Base-by-base conservation (phyloP, 148 eudicot genomes). In the Camellia lanceoleosa region DNA sequence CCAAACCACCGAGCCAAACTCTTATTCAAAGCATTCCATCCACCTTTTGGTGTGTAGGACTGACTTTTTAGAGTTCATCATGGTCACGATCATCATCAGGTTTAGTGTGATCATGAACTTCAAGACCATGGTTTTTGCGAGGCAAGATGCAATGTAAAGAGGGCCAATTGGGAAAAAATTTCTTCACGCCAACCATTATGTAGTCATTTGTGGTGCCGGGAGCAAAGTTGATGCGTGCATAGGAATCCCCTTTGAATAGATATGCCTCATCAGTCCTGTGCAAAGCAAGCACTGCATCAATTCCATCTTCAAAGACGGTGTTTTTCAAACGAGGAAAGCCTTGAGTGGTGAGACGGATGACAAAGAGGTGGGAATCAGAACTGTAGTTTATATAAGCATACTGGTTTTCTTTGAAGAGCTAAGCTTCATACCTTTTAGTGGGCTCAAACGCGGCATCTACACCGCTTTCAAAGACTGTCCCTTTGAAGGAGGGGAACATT, bases 181-280 rank as follows among this genome's bases (percentile, higher is more conserved):
- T 79, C 20, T 54, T 51, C 19, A 79, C 68, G 11, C 81, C 38
- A 30, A 30, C 76, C 3, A 68, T 42, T 41, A 71, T 47, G 7
- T 7, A 30, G n/a, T 60, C 81, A 14, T 58, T 44, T 8, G 56
- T n/a, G 10, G 30, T 5, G 1, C 68, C 75, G 0, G 81, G 81
- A 46, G 68, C 51, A 79, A 79, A 56, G 12, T 70, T 71, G 58
- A 79, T 14, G 47, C 5, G 76, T 60, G 14, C 68, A 19, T 79
- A 79, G 23, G 20, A 52, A 42, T 79, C 81, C n/a, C 76, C 76
- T 71, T 79, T 79, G 72, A 79, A 79, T 1, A 79, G 5, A 52
- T 79, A 79, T 1, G 73, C 38, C 38, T 30, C 38, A 30, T 30
- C 38, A 30, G 38, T 30, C 38, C 38, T 30, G 38, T 30, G 38